Conservation (phyloP, 2,329 filamentous ascomycete genomes). For the Aureobasidium musti region DNA sequence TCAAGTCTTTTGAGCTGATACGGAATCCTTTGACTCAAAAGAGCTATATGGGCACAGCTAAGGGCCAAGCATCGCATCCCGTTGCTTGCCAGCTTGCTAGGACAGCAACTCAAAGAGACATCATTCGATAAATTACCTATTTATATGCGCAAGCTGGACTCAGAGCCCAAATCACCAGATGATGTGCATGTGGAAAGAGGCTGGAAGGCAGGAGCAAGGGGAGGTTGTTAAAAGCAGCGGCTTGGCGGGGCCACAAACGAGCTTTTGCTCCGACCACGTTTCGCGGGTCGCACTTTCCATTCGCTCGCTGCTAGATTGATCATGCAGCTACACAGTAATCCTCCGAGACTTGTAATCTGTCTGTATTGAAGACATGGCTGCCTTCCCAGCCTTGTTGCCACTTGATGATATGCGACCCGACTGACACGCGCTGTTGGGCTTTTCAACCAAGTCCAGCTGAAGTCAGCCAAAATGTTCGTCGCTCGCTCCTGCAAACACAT, state of each 20-base stretch:
- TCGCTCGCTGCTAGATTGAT: not conserved
- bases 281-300: not conserved
- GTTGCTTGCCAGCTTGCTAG: not conserved
- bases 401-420: not conserved
- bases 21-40: not conserved
- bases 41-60: not conserved
- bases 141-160: not conserved
- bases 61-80: not conserved
- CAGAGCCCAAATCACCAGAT: not conserved
- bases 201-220: not conserved
- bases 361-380: not conserved
- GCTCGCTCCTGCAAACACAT: not conserved
- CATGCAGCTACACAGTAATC: not conserved
- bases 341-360: not conserved
- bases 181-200: not conserved
- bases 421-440: not conserved
- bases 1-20: not conserved
- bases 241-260: constrained; percentile 5
- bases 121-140: not conserved
- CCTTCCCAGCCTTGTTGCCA: constrained; percentile 4
- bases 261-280: constrained; percentile 2
- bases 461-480: constrained; percentile 13
- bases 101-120: no score
- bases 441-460: constrained; percentile 5
- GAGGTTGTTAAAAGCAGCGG: not conserved